Evolutionary conservation across 2,329 filamentous ascomycete genomes (phyloP).

Genomic region (Clarireedia paspali): DNA sequence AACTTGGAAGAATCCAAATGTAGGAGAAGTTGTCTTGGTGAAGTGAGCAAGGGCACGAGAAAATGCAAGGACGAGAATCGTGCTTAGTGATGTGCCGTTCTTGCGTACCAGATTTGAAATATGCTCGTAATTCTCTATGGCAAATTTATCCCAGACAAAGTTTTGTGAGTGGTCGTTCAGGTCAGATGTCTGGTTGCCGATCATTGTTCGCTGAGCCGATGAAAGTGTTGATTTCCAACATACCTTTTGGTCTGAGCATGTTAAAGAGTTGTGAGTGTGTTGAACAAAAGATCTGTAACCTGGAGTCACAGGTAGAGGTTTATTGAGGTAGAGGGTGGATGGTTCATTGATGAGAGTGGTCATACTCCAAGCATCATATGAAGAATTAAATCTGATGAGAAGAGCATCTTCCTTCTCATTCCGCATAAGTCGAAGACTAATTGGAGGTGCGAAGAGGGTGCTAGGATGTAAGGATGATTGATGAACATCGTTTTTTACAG

Average conservation of each 20-base stretch:
- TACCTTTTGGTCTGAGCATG: background rate
- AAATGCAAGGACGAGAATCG: background rate
- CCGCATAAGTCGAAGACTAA: background rate
- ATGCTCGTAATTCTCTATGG: background rate
- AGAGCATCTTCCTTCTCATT: background rate
- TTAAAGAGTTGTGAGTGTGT: background rate
- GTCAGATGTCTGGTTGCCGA: background rate
- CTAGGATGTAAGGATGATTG: background rate
- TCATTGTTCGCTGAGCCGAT: background rate
- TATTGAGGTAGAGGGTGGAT: background rate
- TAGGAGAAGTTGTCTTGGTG: background rate
- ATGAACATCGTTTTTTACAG: background rate
- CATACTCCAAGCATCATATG: constrained; percentile 3
- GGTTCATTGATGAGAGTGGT: background rate
- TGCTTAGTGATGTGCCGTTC: background rate
- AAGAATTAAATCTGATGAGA: background rate
- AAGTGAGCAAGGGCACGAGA: background rate
- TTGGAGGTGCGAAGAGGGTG: background rate
- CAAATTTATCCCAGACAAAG: background rate
- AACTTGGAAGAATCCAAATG: constrained; percentile 4
- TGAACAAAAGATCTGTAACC: background rate
- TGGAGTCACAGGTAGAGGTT: background rate
- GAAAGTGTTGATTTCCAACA: background rate
- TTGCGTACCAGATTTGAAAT: background rate
- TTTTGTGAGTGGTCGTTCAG: background rate